These are phyloP conservation scores for Pyrenochaeta sp. DNA, from an alignment of 2,329 filamentous ascomycete genomes.

Conservation along the genomic window DNA sequence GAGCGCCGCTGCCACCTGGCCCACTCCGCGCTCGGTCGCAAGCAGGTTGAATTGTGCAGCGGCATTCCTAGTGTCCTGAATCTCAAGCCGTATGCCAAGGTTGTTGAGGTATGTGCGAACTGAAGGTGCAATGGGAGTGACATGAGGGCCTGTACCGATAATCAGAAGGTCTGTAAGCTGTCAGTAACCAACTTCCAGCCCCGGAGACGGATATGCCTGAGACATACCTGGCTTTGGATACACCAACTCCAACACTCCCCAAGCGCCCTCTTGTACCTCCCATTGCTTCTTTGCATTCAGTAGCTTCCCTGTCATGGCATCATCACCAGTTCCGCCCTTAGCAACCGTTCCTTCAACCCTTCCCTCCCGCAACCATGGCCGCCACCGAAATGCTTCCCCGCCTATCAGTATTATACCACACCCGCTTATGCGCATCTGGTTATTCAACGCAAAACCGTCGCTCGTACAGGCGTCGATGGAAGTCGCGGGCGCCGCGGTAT, in stretches of 20 bases:
- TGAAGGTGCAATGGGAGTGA: conserved; percentile 78
- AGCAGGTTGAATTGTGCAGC: conserved; percentile 94
- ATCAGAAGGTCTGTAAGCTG: conserved; percentile 77
- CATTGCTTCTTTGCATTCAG: conserved; percentile 82
- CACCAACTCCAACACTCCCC: conserved; percentile 78
- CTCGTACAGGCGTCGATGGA: conserved; percentile 82
- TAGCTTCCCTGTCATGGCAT: conserved; percentile 57
- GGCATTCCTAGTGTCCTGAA: conserved; percentile 92
- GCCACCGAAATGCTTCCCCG: conserved; percentile 89
- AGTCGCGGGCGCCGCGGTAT: conserved; percentile 78
- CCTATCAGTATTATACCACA: conserved; percentile 80
- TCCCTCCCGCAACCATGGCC: conserved; percentile 72
- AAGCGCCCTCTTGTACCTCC: conserved; percentile 74
- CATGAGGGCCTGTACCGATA: conserved; percentile 81
- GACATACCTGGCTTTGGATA: conserved; percentile 87
- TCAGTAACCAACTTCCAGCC: conserved; percentile 15
- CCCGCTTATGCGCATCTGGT: conserved; percentile 73
- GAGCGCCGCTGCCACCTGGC: conserved; percentile 85
- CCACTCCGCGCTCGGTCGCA: conserved; percentile 89
- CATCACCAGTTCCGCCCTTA: conserved; percentile 43
- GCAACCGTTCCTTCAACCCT: conserved; percentile 44
- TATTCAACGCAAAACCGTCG: conserved; percentile 88
- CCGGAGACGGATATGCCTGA: not conserved
- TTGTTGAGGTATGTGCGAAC: conserved; percentile 76
- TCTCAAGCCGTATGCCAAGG: conserved; percentile 84